Evolutionary conservation across 176 grass and related monocot species (phyloP).

Genomic region (Carex pumila): DNA sequence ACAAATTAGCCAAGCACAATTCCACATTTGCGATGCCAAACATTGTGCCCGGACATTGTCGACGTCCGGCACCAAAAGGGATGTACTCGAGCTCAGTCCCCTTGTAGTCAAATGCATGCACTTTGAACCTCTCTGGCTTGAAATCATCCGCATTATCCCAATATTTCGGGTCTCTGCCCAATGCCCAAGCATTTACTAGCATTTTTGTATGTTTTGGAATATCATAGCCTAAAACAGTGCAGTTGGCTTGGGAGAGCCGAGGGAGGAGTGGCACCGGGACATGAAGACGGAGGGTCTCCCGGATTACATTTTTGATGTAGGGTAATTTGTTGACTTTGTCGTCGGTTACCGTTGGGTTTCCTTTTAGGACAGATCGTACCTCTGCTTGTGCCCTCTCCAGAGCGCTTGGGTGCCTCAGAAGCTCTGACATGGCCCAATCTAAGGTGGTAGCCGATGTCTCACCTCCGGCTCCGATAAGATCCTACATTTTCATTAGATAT

Average conservation of each 20-base stretch:
- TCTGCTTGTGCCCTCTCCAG: conserved; percentile 36
- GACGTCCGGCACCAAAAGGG: conserved; percentile 26
- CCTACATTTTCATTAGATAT: background rate
- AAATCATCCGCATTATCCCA: conserved; percentile 18
- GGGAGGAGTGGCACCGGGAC: conserved; percentile 39
- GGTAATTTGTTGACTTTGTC: conserved; percentile 6
- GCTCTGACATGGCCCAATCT: conserved; percentile 49
- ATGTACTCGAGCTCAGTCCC: conserved; percentile 28
- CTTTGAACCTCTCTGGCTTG: conserved; percentile 31
- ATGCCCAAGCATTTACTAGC: conserved; percentile 54
- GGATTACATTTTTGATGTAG: conserved; percentile 48
- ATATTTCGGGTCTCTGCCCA: conserved; percentile 39
- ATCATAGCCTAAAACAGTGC: conserved; percentile 36
- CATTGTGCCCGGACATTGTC: conserved; percentile 25
- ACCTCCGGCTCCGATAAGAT: conserved; percentile 46
- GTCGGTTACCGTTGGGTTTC: conserved; percentile 1
- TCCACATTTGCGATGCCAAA: conserved; percentile 11
- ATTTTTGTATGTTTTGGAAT: conserved; percentile 33
- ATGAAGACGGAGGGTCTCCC: conserved; percentile 57
- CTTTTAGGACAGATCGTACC: conserved; percentile 28
- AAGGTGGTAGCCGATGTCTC: conserved; percentile 48
- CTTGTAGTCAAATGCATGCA: conserved; percentile 4
- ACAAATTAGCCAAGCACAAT: conserved; percentile 22
- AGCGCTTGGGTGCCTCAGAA: conserved; percentile 31
- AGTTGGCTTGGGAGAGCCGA: conserved; percentile 16